Base-by-base conservation (phyloP, 495 filamentous ascomycete species). In the Podospora australis region DNA sequence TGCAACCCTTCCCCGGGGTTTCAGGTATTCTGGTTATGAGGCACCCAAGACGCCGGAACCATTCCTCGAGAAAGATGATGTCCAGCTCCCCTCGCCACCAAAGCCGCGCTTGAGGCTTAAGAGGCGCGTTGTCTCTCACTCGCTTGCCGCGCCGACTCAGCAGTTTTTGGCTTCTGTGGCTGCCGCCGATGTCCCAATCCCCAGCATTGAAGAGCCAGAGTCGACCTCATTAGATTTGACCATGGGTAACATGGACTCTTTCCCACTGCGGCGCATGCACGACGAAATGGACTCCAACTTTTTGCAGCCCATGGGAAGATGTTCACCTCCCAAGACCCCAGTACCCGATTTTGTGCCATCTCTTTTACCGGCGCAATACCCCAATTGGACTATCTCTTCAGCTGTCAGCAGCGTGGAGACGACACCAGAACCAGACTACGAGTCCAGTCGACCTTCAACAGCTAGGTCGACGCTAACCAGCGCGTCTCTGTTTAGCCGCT, bases 81-180 rank as follows among this genome's bases (percentile, higher is more conserved):
- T 54, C 35, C 64, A 60, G 41, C 52, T 66, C 20, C 65, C 68
- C 22, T 70, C 71, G 26, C 64, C 70, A 20, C 68, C 66, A 30
- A 64, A 65, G 46, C 67, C 69, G 47, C 70, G 71, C 36, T 56
- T 75, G 39, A 69, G 60, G 53, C 46, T 77, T 36, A 72, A 72
- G 60, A 67, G 64, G 52, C 72, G 73, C 49, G 64, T 68, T 48
- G 65, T 65, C 43, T 70, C 67, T 8, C 70, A 23, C 19, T 23
- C 69, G 36, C 58, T 74, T 13, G 58, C 69, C 20, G 75, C 75
- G 16, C 74, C 76, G 1, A 77, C 77, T 3, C 70, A 78, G 46
- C 72, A 78, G 20, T 79, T 79, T 48, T 65, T 79, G 3, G 75
- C 73, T 7, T 78, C 75, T 3, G 75, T 79, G 29, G 77, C 72